These are phyloP conservation scores for Quercus cerris DNA, from an alignment of 306 rosid species.

Conservation along the genomic window DNA sequence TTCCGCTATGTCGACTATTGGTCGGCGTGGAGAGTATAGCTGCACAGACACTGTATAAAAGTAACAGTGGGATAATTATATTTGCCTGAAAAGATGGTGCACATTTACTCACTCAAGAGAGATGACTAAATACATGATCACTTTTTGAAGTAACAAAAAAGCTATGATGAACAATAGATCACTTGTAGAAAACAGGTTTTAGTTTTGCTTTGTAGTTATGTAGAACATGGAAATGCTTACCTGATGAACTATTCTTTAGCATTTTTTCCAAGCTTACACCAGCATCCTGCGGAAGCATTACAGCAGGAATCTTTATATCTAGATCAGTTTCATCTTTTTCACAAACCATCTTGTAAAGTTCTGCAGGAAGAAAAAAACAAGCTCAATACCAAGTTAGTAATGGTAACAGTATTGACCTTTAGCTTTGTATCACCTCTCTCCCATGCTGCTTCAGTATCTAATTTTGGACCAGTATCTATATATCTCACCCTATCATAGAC, in stretches of 20 bases:
- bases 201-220: slow-evolving; percentile 7
- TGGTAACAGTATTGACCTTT: background rate
- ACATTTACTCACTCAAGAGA: background rate
- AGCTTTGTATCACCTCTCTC: background rate
- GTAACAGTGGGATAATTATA: background rate
- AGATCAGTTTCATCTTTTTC: slow-evolving; percentile 75
- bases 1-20: slow-evolving; percentile 87
- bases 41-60: slow-evolving; percentile 64
- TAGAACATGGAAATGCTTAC: slow-evolving; percentile 30
- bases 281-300: slow-evolving; percentile 91
- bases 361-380: slow-evolving; percentile 44
- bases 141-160: slow-evolving; percentile 4
- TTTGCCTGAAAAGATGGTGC: background rate
- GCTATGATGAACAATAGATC: background rate
- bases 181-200: background rate
- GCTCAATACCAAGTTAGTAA: slow-evolving; percentile 17
- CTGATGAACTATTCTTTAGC: slow-evolving; percentile 55
- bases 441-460: background rate
- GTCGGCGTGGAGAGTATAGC: slow-evolving; percentile 82
- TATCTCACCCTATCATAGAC: background rate
- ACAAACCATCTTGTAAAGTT: slow-evolving; percentile 98
- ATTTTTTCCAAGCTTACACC: slow-evolving; percentile 73
- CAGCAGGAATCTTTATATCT: slow-evolving; percentile 80
- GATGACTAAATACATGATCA: background rate
- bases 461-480: background rate